A percentile compares a stretch with the other conserved stretches of the same genome.
These are phyloP conservation scores for Taxawa tesnikishii DNA, from an alignment of 2,329 filamentous ascomycete genomes.

Conservation along the genomic window DNA sequence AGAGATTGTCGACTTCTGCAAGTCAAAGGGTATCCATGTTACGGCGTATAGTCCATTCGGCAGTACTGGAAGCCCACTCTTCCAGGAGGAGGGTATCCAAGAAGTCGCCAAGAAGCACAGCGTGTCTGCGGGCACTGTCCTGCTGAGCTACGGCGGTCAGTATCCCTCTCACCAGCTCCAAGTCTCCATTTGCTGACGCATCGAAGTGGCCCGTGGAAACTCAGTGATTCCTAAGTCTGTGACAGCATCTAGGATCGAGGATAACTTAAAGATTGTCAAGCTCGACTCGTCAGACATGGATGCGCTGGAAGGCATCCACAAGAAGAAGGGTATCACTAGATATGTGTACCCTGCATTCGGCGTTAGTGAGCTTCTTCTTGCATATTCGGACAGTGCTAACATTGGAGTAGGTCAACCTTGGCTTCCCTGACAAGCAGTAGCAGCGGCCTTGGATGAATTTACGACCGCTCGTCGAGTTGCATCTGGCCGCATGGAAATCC, in stretches of 20 bases:
- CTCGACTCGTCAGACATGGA: slow-evolving; percentile 52
- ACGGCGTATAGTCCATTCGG: slow-evolving; percentile 52
- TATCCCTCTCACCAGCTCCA: slow-evolving; percentile 6
- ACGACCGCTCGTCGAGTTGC: no score
- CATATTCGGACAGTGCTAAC: slow-evolving; percentile 8
- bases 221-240: slow-evolving; percentile 66
- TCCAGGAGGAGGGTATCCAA: slow-evolving; percentile 33
- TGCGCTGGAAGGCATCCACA: slow-evolving; percentile 31
- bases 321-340: slow-evolving; percentile 33
- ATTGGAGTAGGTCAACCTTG: slow-evolving; percentile 24
- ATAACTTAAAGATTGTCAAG: slow-evolving; percentile 56
- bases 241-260: slow-evolving; percentile 53
- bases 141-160: slow-evolving; percentile 63
- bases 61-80: slow-evolving; percentile 35
- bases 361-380: slow-evolving; percentile 12
- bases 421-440: slow-evolving; percentile 35
- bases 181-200: slow-evolving; percentile 3
- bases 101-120: slow-evolving; percentile 38
- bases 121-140: slow-evolving; percentile 40
- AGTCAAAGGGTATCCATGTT: slow-evolving; percentile 55
- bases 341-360: slow-evolving; percentile 39
- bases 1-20: slow-evolving; percentile 58
- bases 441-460: not conserved
- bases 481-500: not conserved
- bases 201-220: slow-evolving; percentile 51